Evolutionary conservation across 371 early-diverging fungal genomes (phyloP).

Genomic region (Rhizopus sp.): DNA sequence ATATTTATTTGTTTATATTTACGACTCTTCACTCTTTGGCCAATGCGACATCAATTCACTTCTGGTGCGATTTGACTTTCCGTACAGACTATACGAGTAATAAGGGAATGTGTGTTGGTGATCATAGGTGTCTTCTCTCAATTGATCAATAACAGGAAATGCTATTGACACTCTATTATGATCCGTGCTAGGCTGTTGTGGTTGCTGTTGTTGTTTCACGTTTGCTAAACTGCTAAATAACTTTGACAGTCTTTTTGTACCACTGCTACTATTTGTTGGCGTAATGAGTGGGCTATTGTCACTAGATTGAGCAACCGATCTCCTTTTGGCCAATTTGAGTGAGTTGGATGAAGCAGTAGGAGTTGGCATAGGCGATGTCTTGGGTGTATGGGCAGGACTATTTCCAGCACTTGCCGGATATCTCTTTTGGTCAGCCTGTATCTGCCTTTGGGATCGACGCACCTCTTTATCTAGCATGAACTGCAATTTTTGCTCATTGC

Average conservation of each 20-base stretch:
- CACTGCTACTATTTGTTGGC: constrained; percentile 6
- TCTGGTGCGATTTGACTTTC: neutral
- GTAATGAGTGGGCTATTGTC: neutral
- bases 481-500: constrained; percentile 38
- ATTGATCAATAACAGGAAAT: neutral
- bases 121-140: constrained; percentile 1
- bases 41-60: no score
- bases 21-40: neutral
- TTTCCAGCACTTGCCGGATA: constrained; percentile 20
- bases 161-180: neutral
- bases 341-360: constrained; percentile 22
- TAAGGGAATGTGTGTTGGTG: constrained; percentile 21
- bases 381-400: constrained; percentile 24
- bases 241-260: constrained; percentile 12
- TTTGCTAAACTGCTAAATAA: constrained; percentile 15
- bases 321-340: neutral
- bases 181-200: neutral
- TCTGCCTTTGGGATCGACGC: constrained; percentile 41
- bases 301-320: neutral
- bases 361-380: constrained; percentile 22
- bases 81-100: neutral
- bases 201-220: constrained; percentile 5
- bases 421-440: constrained; percentile 21
- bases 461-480: constrained; percentile 39
- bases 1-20: neutral